Conservation (phyloP, 495 filamentous ascomycete genomes). For the Podospora pseudopauciseta region DNA sequence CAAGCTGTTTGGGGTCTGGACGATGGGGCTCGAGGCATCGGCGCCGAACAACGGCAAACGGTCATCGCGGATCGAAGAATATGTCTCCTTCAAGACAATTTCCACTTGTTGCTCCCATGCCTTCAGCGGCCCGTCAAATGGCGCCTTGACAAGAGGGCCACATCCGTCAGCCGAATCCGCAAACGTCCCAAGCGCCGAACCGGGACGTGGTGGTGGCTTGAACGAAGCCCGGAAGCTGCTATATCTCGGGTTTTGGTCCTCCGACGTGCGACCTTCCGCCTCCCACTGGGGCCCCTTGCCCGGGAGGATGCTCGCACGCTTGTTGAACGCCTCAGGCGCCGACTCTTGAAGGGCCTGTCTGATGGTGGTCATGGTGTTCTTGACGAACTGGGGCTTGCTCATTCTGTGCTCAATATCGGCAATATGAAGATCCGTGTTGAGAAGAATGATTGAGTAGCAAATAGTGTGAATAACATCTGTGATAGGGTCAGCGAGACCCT, state of each 20-base stretch:
- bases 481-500: constrained; percentile 7
- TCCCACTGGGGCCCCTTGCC: constrained; percentile 35
- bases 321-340: constrained; percentile 58
- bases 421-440: constrained; percentile 95
- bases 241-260: constrained; percentile 41
- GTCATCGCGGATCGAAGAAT: constrained; percentile 79
- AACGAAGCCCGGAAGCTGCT: constrained; percentile 45
- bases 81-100: constrained; percentile 85
- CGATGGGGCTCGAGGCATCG: constrained; percentile 45
- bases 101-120: constrained; percentile 91
- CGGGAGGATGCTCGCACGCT: constrained; percentile 46
- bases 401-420: constrained; percentile 95
- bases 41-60: constrained; percentile 75
- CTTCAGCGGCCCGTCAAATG: constrained; percentile 70
- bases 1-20: constrained; percentile 42
- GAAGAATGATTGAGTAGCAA: constrained; percentile 87
- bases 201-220: constrained; percentile 44
- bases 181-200: constrained; percentile 40
- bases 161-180: constrained; percentile 41
- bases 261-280: constrained; percentile 30
- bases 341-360: constrained; percentile 69
- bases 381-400: constrained; percentile 89
- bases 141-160: constrained; percentile 70
- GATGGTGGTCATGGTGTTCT: constrained; percentile 93
- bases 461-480: constrained; percentile 95